These are phyloP conservation scores for Penicillium sp. DNA, from an alignment of 2,329 filamentous ascomycete species.

Conservation along the genomic window DNA sequence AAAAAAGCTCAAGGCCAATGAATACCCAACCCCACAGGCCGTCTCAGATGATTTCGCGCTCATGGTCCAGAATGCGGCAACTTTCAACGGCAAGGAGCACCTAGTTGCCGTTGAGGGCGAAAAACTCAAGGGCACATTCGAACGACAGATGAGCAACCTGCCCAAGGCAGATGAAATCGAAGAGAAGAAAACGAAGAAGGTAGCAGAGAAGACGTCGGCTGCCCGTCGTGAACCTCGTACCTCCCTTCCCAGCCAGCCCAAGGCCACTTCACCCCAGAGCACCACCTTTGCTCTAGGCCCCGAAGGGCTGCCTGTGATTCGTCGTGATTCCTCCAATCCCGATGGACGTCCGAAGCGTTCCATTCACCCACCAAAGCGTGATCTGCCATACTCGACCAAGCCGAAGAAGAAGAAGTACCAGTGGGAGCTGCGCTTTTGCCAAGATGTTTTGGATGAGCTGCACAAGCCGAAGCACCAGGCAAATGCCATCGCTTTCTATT, in stretches of 20 bases:
- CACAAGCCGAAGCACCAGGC: slow-evolving; percentile 64
- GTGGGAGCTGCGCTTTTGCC: slow-evolving; percentile 83
- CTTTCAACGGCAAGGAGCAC: slow-evolving; percentile 78
- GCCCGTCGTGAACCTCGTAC: slow-evolving; percentile 47
- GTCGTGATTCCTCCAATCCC: slow-evolving; percentile 72
- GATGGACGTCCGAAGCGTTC: slow-evolving; percentile 85
- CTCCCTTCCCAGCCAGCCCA: slow-evolving; percentile 38
- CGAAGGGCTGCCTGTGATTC: slow-evolving; percentile 72
- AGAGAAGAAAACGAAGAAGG: slow-evolving; percentile 54
- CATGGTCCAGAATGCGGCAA: slow-evolving; percentile 70
- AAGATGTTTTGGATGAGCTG: slow-evolving; percentile 72
- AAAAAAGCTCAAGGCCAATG: slow-evolving; percentile 63
- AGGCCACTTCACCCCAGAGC: slow-evolving; percentile 33
- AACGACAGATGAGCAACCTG: slow-evolving; percentile 56
- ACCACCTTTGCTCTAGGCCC: slow-evolving; percentile 70
- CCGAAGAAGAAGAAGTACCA: slow-evolving; percentile 87
- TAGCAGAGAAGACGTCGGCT: slow-evolving; percentile 38
- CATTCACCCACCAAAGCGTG: slow-evolving; percentile 87
- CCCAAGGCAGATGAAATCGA: slow-evolving; percentile 54
- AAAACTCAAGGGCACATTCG: slow-evolving; percentile 54
- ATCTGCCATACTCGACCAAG: slow-evolving; percentile 81
- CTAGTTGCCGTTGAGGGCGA: slow-evolving; percentile 63
- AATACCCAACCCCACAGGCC: slow-evolving; percentile 64
- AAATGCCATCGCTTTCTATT: slow-evolving; percentile 68
- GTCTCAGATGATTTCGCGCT: slow-evolving; percentile 69